Conservation (phyloP, 2,329 filamentous ascomycete genomes). For the Penicillium sp. region DNA sequence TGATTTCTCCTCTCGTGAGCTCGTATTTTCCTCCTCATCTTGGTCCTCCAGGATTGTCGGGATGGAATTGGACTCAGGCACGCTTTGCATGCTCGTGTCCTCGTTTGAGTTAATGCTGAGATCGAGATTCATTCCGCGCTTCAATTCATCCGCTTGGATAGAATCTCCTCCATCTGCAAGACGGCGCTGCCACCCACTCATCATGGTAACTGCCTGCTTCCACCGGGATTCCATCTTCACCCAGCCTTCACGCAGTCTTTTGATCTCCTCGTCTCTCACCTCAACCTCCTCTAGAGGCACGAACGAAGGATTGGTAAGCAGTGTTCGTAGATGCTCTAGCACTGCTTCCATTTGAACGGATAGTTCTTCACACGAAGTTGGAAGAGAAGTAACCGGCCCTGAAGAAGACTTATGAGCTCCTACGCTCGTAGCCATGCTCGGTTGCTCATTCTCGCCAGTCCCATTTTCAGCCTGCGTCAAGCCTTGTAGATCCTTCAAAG, state of each 20-base stretch:
- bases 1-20: conserved; percentile 24
- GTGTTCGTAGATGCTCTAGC: conserved; percentile 73
- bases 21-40: conserved; percentile 27
- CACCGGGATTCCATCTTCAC: conserved; percentile 90
- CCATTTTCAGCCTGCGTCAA: conserved; percentile 34
- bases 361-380: conserved; percentile 66
- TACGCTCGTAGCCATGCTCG: conserved; percentile 25
- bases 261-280: conserved; percentile 87
- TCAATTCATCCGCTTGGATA: conserved; percentile 44
- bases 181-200: conserved; percentile 85
- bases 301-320: conserved; percentile 94
- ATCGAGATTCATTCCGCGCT: conserved; percentile 43
- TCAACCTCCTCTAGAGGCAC: conserved; percentile 93
- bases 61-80: conserved; percentile 23
- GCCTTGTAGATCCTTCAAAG: conserved; percentile 61
- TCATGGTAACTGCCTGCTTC: conserved; percentile 84
- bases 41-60: conserved; percentile 34
- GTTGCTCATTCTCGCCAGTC: conserved; percentile 33
- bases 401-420: conserved; percentile 21
- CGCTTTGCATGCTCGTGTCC: conserved; percentile 16
- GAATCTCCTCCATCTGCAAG: conserved; percentile 54
- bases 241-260: conserved; percentile 77
- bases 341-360: conserved; percentile 71
- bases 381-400: conserved; percentile 44
- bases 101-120: conserved; percentile 29